Base-by-base conservation (phyloP, 441 rosid genomes). In the Pelargonium fulgidum region DNA sequence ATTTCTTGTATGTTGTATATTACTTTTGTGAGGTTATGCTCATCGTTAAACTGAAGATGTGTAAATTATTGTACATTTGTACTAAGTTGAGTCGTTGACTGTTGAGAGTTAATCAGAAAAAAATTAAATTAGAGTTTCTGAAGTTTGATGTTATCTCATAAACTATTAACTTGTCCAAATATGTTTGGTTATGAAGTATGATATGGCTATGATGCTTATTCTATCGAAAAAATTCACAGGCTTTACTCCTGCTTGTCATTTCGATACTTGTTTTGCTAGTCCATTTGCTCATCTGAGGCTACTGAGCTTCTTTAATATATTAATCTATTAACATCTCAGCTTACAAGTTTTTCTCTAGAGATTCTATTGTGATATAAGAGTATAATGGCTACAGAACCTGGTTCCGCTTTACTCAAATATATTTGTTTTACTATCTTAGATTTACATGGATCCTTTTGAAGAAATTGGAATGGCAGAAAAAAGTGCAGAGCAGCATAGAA, bases 381-480 rank as follows among this genome's bases (percentile, higher is more conserved):
- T 47, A 26, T 16, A 20, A 41, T 66, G 22, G 41, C 20, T 13
- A 26, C 5, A 9, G 61, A 9, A 39, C 22, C 42, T 11, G 11
- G 56, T 44, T 61, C 42, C 45, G 0, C 72, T 71, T 58, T n/a
- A 47, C 74, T 75, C 66, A 68, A 67, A 63, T 67, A 76, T 41
- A 4, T 54, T 68, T 42, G 68, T 67, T 3, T 68, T 42, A 13
- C 45, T 11, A 33, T 20, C 78, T 63, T 79, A 90, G 98, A 74
- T 85, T 81, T 86, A 81, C 78, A 72, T 85, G 65, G 98, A 94
- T 82, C 96, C 96, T 63, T 89, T 94, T 81, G 98, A 92, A 82
- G 93, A 89, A 65, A 83, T 90, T 69, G 93, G 89, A 66, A 73
- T 78, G 75, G 82, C 89, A 19, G 94, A 85, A 75, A 80, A 67